Evolutionary conservation across 2,329 filamentous ascomycete genomes (phyloP).

Genomic region (Podosphaera leucotricha): DNA sequence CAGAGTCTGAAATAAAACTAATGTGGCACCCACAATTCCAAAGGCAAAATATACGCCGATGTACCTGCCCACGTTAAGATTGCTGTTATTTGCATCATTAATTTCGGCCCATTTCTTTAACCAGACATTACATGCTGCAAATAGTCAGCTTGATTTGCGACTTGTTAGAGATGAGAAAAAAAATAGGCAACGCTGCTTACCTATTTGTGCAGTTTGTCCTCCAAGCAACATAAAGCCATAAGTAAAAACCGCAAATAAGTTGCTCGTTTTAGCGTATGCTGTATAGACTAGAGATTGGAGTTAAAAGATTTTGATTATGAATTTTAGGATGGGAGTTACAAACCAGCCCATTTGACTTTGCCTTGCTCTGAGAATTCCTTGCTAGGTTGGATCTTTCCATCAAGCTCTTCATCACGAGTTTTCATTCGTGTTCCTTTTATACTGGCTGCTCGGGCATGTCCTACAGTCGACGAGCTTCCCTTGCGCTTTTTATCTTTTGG

Average conservation of each 20-base stretch:
- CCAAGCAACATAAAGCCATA: conserved; percentile 58
- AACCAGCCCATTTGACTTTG: conserved; percentile 77
- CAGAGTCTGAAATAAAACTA: conserved; percentile 79
- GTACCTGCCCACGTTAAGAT: conserved; percentile 64
- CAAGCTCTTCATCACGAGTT: conserved; percentile 60
- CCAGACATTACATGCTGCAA: conserved; percentile 59
- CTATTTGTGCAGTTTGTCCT: conserved; percentile 63
- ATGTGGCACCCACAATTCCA: conserved; percentile 60
- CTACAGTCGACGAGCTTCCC: conserved; percentile 56
- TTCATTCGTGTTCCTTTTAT: conserved; percentile 74
- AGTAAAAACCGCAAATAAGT: conserved; percentile 57
- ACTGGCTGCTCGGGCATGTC: conserved; percentile 76
- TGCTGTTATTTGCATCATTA: conserved; percentile 44
- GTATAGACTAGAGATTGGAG: conserved; percentile 37
- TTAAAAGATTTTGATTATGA: conserved; percentile 5
- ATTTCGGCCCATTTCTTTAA: conserved; percentile 76
- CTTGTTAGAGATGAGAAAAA: not conserved
- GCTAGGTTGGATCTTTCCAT: conserved; percentile 50
- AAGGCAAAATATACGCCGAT: conserved; percentile 92
- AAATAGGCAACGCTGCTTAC: too few species aligned
- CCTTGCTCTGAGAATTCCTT: conserved; percentile 86
- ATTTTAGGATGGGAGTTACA: conserved; percentile 5
- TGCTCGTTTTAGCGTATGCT: conserved; percentile 90
- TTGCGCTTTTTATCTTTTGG: conserved; percentile 30
- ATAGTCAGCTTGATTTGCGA: conserved; percentile 4